Percentiles rank a stretch among this genome's conserved stretches.
Evolutionary conservation across 352 stramenopile species (phyloP).

Genomic region (Phytophthora kernoviae): DNA sequence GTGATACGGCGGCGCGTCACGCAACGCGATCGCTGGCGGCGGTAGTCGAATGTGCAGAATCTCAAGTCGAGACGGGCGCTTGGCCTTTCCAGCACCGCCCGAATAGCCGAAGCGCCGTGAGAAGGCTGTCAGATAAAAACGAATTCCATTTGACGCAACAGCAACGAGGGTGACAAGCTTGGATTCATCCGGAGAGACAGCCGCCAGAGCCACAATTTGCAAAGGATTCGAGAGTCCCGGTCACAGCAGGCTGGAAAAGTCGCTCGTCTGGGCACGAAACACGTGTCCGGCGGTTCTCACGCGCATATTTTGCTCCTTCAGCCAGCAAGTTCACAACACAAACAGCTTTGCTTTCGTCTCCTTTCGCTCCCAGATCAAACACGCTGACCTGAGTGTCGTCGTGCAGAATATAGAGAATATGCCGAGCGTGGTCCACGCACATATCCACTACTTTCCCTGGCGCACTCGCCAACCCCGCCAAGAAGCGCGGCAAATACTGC

Average conservation of each 20-base stretch:
- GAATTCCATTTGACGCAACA: constrained; percentile 92
- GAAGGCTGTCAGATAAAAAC: constrained; percentile 93
- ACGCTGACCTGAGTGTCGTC: constrained; percentile 77
- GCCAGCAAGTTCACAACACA: constrained; percentile 71
- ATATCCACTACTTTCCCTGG: constrained; percentile 89
- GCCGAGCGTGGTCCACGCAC: constrained; percentile 85
- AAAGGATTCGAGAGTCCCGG: constrained; percentile 37
- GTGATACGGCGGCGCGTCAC: constrained; percentile 83
- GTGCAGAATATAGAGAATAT: constrained; percentile 93
- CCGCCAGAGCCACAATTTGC: constrained; percentile 74
- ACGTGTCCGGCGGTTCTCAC: constrained; percentile 79
- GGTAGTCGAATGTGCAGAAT: constrained; percentile 84
- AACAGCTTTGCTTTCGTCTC: constrained; percentile 68
- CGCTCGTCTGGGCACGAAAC: constrained; percentile 85
- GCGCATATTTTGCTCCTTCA: constrained; percentile 80
- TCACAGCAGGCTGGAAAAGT: constrained; percentile 65
- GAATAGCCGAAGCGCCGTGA: constrained; percentile 60
- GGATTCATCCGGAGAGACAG: constrained; percentile 73
- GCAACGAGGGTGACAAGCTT: constrained; percentile 92
- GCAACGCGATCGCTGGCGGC: constrained; percentile 67
- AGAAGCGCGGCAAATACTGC: constrained; percentile 81
- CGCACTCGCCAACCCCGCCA: constrained; percentile 76
- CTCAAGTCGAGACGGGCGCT: constrained; percentile 71
- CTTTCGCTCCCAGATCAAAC: constrained; percentile 64
- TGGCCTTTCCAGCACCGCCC: constrained; percentile 37